Evolutionary conservation across 2,329 filamentous ascomycete genomes (phyloP).

Genomic region (Mycocentrospora acerina): DNA sequence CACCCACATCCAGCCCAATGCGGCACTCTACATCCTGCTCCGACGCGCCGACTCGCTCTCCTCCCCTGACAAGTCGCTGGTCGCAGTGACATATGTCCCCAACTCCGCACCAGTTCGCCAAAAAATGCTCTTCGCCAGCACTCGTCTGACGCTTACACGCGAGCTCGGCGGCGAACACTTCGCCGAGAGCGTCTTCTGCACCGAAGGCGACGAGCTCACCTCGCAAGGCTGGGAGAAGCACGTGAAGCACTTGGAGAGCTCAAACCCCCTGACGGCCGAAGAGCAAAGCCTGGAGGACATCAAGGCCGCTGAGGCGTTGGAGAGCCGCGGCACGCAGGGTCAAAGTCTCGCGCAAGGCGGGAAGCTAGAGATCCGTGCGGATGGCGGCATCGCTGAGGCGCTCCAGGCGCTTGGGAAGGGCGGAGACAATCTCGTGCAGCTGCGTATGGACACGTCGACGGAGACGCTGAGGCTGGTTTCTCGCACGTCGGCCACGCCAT

Average conservation of each 20-base stretch:
- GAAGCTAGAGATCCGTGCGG: conserved; percentile 54
- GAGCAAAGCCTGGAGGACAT: conserved; percentile 71
- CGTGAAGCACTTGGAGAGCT: conserved; percentile 62
- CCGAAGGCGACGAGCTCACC: conserved; percentile 68
- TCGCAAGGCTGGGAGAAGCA: conserved; percentile 70
- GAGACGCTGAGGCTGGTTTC: conserved; percentile 70
- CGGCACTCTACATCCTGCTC: conserved; percentile 73
- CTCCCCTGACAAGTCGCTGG: conserved; percentile 48
- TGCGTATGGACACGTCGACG: conserved; percentile 71
- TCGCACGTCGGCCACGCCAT: conserved; percentile 54
- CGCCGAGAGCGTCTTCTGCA: conserved; percentile 73
- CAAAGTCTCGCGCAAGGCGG: conserved; percentile 41
- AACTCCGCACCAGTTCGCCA: conserved; percentile 76
- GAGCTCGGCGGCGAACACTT: conserved; percentile 80
- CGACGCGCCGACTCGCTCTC: conserved; percentile 60
- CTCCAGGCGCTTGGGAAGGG: conserved; percentile 60
- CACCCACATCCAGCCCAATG: conserved; percentile 64
- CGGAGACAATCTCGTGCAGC: conserved; percentile 60
- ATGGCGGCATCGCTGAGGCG: conserved; percentile 64
- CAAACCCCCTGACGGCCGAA: conserved; percentile 76
- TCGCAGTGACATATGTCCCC: conserved; percentile 77
- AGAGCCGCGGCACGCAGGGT: conserved; percentile 66
- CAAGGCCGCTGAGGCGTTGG: conserved; percentile 73
- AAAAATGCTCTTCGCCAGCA: conserved; percentile 84
- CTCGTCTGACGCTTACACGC: conserved; percentile 71